These are phyloP conservation scores for Aspergillus costaricaensis DNA, from an alignment of 2,329 filamentous ascomycete genomes.

Conservation along the genomic window DNA sequence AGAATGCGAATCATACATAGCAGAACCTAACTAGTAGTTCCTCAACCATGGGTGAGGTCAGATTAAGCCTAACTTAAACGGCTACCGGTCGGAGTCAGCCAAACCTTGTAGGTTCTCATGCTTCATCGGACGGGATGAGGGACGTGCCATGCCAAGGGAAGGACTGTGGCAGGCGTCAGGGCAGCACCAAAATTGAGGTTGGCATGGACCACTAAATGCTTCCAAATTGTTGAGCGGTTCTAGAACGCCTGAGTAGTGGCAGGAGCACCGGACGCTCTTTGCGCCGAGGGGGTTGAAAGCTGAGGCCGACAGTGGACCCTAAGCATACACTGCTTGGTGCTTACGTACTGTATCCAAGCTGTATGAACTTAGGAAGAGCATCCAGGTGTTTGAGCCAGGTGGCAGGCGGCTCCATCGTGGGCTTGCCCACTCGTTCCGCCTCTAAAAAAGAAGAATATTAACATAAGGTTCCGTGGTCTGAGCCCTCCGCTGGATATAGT, in stretches of 20 bases:
- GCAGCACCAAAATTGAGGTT: not conserved
- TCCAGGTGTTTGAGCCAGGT: not conserved
- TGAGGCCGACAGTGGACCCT: not conserved
- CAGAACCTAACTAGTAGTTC: not conserved
- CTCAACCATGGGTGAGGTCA: not conserved
- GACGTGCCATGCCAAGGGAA: not conserved
- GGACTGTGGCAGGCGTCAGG: not conserved
- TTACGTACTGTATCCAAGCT: too few species aligned
- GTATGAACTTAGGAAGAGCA: too few species aligned
- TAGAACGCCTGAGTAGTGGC: not conserved
- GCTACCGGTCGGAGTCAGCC: not conserved
- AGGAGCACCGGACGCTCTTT: not conserved
- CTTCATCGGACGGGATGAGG: not conserved
- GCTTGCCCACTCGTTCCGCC: not conserved
- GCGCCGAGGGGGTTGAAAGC: not conserved
- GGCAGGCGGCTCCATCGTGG: not conserved
- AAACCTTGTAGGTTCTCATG: not conserved
- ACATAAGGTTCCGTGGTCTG: not conserved
- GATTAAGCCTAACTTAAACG: not conserved
- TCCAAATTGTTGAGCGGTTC: not conserved
- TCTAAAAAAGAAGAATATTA: not conserved
- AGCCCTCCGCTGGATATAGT: not conserved
- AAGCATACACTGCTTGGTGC: too few species aligned
- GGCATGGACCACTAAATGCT: not conserved
- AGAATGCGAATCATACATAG: not conserved